Evolutionary conservation across 2,329 filamentous ascomycete genomes (phyloP).

Genomic region (Colletotrichum chrysophilum): DNA sequence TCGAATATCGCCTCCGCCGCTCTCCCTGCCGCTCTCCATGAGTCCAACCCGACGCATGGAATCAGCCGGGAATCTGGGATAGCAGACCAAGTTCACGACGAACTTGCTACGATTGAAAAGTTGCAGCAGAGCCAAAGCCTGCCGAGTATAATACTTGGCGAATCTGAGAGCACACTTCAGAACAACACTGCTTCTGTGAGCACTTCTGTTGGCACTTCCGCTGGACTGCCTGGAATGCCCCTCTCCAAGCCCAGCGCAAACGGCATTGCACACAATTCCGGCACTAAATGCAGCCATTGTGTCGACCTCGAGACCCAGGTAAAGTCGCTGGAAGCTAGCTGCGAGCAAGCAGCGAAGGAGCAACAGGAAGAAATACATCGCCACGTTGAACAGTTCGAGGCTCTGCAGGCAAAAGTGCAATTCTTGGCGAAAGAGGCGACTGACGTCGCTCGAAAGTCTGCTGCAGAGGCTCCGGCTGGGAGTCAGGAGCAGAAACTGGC

Average conservation of each 20-base stretch:
- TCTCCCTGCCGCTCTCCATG: background rate
- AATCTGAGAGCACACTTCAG: background rate
- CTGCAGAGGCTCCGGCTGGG: conserved; percentile 64
- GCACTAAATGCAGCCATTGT: conserved; percentile 10
- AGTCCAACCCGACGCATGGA: background rate
- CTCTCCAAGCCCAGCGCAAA: background rate
- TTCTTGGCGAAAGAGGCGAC: conserved; percentile 84
- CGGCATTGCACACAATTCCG: background rate
- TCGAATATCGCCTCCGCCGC: background rate
- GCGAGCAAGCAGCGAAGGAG: background rate
- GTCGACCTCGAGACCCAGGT: background rate
- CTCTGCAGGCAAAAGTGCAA: conserved; percentile 87
- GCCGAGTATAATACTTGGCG: background rate
- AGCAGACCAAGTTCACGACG: background rate
- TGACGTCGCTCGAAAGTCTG: conserved; percentile 74
- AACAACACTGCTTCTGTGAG: background rate
- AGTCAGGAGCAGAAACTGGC: conserved; percentile 79
- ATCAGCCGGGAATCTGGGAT: background rate
- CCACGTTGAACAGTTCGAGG: conserved; percentile 89
- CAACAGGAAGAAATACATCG: conserved; percentile 77
- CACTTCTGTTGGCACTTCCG: background rate
- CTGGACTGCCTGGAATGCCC: background rate
- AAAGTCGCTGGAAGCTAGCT: background rate
- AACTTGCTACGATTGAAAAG: background rate
- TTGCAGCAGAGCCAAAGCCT: background rate